phyloP scores from a whole-genome alignment of 2,329 filamentous ascomycete genomes.

The Monosporascus sp. region DNA sequence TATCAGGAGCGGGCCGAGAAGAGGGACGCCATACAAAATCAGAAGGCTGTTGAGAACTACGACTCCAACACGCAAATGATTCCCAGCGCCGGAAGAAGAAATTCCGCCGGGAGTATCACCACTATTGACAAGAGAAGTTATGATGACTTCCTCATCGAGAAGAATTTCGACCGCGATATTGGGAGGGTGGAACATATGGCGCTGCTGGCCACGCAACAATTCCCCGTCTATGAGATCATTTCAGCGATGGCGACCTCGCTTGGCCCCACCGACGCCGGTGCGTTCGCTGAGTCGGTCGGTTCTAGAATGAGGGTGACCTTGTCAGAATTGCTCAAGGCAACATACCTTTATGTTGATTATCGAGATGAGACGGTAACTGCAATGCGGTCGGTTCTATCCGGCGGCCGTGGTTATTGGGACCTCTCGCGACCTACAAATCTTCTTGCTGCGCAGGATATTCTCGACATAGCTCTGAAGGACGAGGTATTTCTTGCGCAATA shows the following conservation, averaged over 20 bases:
- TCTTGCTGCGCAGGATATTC: conserved; percentile 31
- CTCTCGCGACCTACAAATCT: conserved; percentile 36
- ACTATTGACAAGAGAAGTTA: conserved; percentile 57
- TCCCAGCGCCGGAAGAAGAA: conserved; percentile 41
- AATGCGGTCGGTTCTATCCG: conserved; percentile 59
- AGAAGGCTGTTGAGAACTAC: conserved; percentile 52
- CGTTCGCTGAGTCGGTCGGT: conserved; percentile 51
- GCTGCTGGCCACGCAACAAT: conserved; percentile 41
- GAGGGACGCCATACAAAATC: conserved; percentile 52
- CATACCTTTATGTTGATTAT: conserved; percentile 64
- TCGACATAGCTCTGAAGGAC: conserved; percentile 46
- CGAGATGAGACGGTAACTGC: conserved; percentile 64
- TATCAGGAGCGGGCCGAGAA: conserved; percentile 59
- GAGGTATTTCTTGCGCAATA: conserved; percentile 50
- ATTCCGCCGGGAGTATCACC: conserved; percentile 57
- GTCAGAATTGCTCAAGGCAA: conserved; percentile 65
- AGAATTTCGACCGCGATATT: conserved; percentile 45
- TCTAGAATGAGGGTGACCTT: conserved; percentile 60
- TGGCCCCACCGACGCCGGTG: conserved; percentile 39
- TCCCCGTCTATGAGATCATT: conserved; percentile 50
- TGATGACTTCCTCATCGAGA: conserved; percentile 50
- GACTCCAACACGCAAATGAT: conserved; percentile 42
- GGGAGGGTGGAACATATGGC: conserved; percentile 48
- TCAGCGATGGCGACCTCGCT: conserved; percentile 43
- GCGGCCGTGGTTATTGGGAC: conserved; percentile 50